Evolutionary conservation across 176 grass and related monocot genomes (phyloP), one percentile per base, ranked within the genome.

Genomic region (Bromus sterilis): DNA sequence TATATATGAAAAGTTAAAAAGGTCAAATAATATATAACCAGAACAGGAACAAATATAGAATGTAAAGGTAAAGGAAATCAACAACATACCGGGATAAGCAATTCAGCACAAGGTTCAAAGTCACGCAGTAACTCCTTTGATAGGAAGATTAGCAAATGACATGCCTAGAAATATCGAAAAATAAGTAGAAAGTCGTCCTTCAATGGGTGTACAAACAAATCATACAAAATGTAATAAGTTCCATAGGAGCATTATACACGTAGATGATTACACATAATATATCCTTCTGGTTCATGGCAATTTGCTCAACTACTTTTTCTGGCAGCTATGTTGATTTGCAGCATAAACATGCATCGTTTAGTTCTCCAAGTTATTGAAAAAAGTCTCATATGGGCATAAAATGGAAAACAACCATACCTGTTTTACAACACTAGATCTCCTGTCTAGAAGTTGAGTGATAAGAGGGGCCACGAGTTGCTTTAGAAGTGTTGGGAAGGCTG

Each of bases 361-460:
- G 14, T 77, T 41, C 15, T 41, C 41, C 66, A 30, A 5, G 30
- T 16, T 26, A 60, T 14, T 14, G 21, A 74, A 64, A 21, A 0
- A 78, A 33, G 43, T 66, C 46, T 34, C 4, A 13, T 25, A 66
- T 20, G 25, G 29, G 72, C 25, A 61, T 63, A 4, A 40, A 74
- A 31, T 26, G 6, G 36, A 21, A 68, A 60, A 76, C 14, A 34
- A 33, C 2, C 26, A 34, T 71, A 92, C 95, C 95, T 98, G 92
- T 84, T 98, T 98, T 35, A 98, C 88, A 73, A 98, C 84, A 56
- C 86, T 93, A 7, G 92, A 94, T 62, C 92, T 91, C 71, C 95
- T 89, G 64, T 98, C 95, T 46, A 93, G 82, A 66, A 98, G 83
- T 66, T 98, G 95, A 28, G 85, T 87, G 71, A 86, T 93, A 43